Base-by-base conservation (phyloP, 208 protist species). In the Acanthamoeba sp. region DNA sequence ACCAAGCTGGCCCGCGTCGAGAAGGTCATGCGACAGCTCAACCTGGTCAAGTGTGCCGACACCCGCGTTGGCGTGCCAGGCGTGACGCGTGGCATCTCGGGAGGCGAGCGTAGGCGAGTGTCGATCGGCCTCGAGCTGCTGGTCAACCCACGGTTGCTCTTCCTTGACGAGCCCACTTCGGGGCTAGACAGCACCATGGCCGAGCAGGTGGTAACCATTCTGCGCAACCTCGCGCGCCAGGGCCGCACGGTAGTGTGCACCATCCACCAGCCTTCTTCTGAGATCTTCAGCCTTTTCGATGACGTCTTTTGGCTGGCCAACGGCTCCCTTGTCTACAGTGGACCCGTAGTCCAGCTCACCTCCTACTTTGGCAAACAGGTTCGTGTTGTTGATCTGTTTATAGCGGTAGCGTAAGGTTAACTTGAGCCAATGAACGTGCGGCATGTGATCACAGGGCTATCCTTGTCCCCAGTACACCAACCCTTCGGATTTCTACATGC, bases 181-280 rank as follows among this genome's bases (percentile, higher is more conserved):
- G 90, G 95, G 27, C 97, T 99, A 36, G 98, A 99, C 95, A 97
- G 97, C 20, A 95, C 97, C 57, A 98, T 96, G 50, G 98, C 98
- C 10, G 96, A 95, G 38, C 97, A 97, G 62, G 96, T 99, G 29
- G 96, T 98, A 24, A 95, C 98, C 62, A 96, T 97, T 59, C 91
- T 99, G 42, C 95, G 95, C 7, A 94, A 96, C n/a, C 95, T 99
- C 55, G 95, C 98, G 0, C 7, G 92, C 93, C 59, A 95, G 95
- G 48, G 98, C 97, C 96, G 98, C 84, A 98, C 98, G 32, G 27
- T 42, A 20, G 96, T 99, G 38, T 98, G 97, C 95, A 99, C 98
- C n/a, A 99, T 99, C 93, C 98, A 99, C 91, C 98, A 99, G 96
- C 98, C 98, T 29, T 97, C 96, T 1, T 96, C 97, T 14, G 97